These are phyloP conservation scores for Globisporangium parvum DNA, from an alignment of 352 stramenopile genomes.

Conservation along the genomic window DNA sequence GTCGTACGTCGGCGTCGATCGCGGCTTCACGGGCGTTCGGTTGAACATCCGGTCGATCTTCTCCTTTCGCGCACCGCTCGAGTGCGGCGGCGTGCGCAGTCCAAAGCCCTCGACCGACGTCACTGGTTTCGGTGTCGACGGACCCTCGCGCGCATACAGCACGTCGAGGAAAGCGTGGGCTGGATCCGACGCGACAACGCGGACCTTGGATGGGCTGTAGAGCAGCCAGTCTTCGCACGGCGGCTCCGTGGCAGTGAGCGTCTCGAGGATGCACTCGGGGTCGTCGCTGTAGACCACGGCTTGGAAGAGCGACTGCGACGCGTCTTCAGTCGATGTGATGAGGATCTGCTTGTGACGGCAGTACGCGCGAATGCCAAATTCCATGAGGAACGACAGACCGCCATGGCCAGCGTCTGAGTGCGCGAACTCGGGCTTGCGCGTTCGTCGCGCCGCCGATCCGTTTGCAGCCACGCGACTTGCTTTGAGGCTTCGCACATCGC, in stretches of 20 bases:
- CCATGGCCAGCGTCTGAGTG: conserved; percentile 3
- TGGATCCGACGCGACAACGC: background rate
- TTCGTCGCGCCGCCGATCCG: background rate
- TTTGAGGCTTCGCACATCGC: background rate
- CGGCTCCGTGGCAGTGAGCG: conserved; percentile 28
- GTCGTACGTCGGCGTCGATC: conserved; percentile 13
- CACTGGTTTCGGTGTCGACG: background rate
- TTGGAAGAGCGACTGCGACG: conserved; percentile 32
- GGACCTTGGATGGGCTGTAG: conserved; percentile 15
- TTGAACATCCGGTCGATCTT: conserved; percentile 21
- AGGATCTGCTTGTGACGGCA: conserved; percentile 30
- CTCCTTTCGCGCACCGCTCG: conserved; percentile 9
- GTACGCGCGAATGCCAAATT: conserved; percentile 37
- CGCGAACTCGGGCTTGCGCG: conserved; percentile 8
- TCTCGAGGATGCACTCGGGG: conserved; percentile 37
- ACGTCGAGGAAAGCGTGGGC: conserved; percentile 13
- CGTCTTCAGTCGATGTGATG: conserved; percentile 19
- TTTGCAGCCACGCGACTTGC: background rate
- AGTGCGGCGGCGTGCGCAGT: conserved; percentile 1
- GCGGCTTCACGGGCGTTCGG: conserved; percentile 8
- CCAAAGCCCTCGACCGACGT: background rate
- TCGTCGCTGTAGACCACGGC: conserved; percentile 26
- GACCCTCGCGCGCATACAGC: conserved; percentile 13
- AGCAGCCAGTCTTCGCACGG: conserved; percentile 40
- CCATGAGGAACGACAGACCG: conserved; percentile 23